Evolutionary conservation across 495 filamentous ascomycete genomes (phyloP).

Genomic region (Chaetomidium leptoderma): DNA sequence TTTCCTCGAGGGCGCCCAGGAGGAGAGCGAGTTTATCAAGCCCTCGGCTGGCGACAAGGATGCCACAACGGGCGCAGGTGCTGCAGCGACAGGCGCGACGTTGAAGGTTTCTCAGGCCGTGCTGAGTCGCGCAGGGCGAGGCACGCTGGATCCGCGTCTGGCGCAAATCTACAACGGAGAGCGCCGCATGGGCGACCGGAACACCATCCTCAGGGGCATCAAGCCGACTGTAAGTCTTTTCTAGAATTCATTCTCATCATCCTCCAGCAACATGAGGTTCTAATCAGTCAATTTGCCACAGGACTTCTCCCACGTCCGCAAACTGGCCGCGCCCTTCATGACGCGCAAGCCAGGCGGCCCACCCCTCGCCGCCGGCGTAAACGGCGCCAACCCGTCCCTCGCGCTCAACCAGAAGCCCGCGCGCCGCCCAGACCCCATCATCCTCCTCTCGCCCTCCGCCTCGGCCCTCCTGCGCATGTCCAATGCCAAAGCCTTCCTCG

Average conservation of each 20-base stretch:
- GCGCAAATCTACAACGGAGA: slow-evolving; percentile 87
- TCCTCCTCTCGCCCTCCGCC: slow-evolving; percentile 96
- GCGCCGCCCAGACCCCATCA: slow-evolving; percentile 83
- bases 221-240: slow-evolving; percentile 86
- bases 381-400: slow-evolving; percentile 36
- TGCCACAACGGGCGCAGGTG: slow-evolving; percentile 43
- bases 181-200: slow-evolving; percentile 85
- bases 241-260: too few species aligned
- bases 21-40: slow-evolving; percentile 89
- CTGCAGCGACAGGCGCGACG: slow-evolving; percentile 41
- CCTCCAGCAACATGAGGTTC: too few species aligned
- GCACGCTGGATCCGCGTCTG: slow-evolving; percentile 70
- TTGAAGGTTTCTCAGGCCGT: slow-evolving; percentile 50
- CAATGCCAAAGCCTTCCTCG: slow-evolving; percentile 94
- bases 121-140: slow-evolving; percentile 50
- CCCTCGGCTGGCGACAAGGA: slow-evolving; percentile 62
- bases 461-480: slow-evolving; percentile 95
- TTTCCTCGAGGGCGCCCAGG: slow-evolving; percentile 83
- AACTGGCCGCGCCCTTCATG: slow-evolving; percentile 76
- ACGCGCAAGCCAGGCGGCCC: slow-evolving; percentile 48
- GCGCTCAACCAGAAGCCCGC: slow-evolving; percentile 48
- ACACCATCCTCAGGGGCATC: slow-evolving; percentile 78
- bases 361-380: slow-evolving; percentile 12
- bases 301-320: slow-evolving; percentile 95
- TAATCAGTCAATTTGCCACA: slow-evolving; percentile 32